phyloP scores from a whole-genome alignment of 2,329 filamentous ascomycete species.

The Aspergillus floridensis region DNA sequence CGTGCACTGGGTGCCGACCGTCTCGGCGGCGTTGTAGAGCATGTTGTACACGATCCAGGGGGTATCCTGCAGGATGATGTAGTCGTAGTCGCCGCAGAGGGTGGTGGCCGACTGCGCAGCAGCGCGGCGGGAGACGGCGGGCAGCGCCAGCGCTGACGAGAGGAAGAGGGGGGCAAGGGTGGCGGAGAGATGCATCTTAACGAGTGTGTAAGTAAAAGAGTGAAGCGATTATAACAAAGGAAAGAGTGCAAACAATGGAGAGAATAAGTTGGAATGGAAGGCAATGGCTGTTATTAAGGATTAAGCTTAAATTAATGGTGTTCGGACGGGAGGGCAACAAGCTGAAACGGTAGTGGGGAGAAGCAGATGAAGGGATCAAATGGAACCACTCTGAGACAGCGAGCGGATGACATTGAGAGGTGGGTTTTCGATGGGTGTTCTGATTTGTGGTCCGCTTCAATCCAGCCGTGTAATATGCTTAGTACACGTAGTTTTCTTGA shows the following conservation, averaged over 20 bases:
- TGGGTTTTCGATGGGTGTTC: background rate
- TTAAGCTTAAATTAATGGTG: conserved; percentile 5
- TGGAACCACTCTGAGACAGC: background rate
- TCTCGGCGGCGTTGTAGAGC: conserved; percentile 44
- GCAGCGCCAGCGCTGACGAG: conserved; percentile 6
- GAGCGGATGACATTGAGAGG: background rate
- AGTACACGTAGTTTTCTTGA: too few species aligned
- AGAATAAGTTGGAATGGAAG: background rate
- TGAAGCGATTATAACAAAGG: background rate
- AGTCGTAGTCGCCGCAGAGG: conserved; percentile 23
- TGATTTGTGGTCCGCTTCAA: background rate
- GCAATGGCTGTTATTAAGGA: background rate
- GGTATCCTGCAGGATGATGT: conserved; percentile 36
- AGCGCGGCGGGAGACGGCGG: background rate
- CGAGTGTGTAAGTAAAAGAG: background rate
- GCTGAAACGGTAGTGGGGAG: background rate
- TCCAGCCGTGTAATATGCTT: too few species aligned
- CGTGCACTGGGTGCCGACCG: conserved; percentile 43
- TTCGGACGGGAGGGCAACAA: background rate
- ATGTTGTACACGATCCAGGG: conserved; percentile 49
- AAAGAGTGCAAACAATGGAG: too few species aligned
- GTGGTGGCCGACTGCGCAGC: background rate
- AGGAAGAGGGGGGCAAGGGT: background rate
- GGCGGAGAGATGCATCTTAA: background rate
- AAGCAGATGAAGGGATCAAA: background rate